Base-by-base conservation (phyloP, 805 yeast species). In the Peterozyma xylosa region DNA sequence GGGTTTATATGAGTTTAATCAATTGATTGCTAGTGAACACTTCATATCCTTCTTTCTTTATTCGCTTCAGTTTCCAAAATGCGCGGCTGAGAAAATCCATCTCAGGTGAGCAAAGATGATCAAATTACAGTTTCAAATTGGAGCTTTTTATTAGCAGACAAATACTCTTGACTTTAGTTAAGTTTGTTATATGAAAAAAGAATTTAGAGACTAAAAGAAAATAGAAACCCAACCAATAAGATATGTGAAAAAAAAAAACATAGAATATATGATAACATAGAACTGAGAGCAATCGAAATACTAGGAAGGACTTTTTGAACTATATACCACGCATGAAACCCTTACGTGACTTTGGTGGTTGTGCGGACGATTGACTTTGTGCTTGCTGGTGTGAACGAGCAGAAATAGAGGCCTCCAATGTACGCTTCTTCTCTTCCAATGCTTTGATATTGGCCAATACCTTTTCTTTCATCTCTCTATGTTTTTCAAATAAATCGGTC, bases 391-490 rank as follows among this genome's bases (percentile, higher is more conserved):
- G 75, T 48, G 63, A 65, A 50, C 75, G 75, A 53, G 71, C 74
- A 43, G 61, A 75, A 73, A 68, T 71, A 55, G 66, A 74, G 55
- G 65, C 66, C 63, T 86, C 93, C 54, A 93, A 73, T 61, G 81
- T 87, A 49, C 73, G 76, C 68, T 89, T 90, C 68, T 87, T 88
- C 53, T 89, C 96, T 64, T 93, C 98, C 58, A 93, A 75, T 56
- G 89, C 78, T 60, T 83, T 84, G 52, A 91, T 79, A 67, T 91
- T 96, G 63, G 85, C 85, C 51, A 84, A 73, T 62, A 93, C 76
- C 67, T 87, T 88, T 59, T 91, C 97, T 67, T 91, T 91, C 91
- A 91, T 90, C 65, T 93, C 98, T 66, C 88, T 87, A 67, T 93
- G 99, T 64, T 95, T 83, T 35, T 93, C 78, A 63, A 91, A 91